phyloP scores from a whole-genome alignment of 192 early-diverging fungal species.

The Funneliformis mosseae region DNA sequence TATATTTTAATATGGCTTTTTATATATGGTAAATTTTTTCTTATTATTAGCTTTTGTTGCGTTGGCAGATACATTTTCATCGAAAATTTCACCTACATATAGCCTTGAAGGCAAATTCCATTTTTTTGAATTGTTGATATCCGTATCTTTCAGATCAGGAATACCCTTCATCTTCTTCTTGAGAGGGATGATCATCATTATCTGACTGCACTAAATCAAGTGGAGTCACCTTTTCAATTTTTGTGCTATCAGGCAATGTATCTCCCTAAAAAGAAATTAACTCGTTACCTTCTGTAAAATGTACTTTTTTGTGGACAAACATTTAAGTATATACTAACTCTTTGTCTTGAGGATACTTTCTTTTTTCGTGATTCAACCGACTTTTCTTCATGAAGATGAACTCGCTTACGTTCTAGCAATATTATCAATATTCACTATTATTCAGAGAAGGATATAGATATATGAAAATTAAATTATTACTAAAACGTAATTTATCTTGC shows the following conservation, averaged over 20 bases:
- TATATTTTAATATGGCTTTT: constrained; percentile 33
- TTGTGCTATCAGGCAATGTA: constrained; percentile 16
- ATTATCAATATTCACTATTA: constrained; percentile 2
- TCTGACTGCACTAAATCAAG: not conserved
- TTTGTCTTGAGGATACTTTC: not conserved
- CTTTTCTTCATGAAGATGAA: not conserved
- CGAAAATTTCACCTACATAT: constrained; percentile 30
- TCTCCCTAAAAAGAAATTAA: not conserved
- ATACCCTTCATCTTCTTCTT: constrained; percentile 5
- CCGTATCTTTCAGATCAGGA: constrained; percentile 5
- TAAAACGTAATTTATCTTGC: constrained; percentile 15
- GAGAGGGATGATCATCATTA: not conserved
- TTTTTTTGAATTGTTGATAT: constrained; percentile 1
- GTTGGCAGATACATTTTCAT: too few species aligned
- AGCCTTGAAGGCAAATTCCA: constrained; percentile 29
- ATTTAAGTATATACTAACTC: too few species aligned
- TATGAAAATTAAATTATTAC: constrained; percentile 19
- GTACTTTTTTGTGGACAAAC: not conserved
- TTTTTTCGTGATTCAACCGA: not conserved
- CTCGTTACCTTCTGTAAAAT: constrained; percentile 7
- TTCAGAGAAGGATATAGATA: not conserved
- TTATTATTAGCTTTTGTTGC: too few species aligned
- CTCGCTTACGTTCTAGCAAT: constrained; percentile 21
- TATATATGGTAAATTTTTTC: too few species aligned
- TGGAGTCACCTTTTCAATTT: not conserved